Evolutionary conservation across 176 grass and related monocot species (phyloP).

Genomic region (Aechmea fasciata): DNA sequence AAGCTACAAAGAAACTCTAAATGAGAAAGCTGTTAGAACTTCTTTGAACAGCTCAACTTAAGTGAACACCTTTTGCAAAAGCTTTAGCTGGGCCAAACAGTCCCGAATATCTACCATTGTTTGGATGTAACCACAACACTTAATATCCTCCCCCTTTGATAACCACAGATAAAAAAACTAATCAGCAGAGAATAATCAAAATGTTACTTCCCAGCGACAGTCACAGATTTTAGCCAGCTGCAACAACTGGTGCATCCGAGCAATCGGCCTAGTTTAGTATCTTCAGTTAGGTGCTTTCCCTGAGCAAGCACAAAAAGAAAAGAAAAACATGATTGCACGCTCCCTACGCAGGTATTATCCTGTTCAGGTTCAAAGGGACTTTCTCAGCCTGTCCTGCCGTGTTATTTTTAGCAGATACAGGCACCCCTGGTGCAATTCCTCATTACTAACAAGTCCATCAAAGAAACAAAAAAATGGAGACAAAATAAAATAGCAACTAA

Average conservation of each 20-base stretch:
- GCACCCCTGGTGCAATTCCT: slow-evolving; percentile 97
- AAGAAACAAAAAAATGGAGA: slow-evolving; percentile 12
- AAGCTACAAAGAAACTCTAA: too few relatives aligned
- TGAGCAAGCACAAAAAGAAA: slow-evolving; percentile 26
- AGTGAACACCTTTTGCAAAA: too few relatives aligned
- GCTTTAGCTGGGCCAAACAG: neutral
- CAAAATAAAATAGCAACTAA: neutral
- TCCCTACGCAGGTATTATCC: slow-evolving; percentile 99
- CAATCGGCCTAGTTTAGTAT: neutral
- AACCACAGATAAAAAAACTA: neutral
- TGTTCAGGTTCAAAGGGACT: slow-evolving; percentile 99
- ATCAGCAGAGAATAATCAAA: neutral
- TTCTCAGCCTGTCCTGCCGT: slow-evolving; percentile 81
- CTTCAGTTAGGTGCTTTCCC: neutral
- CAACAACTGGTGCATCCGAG: neutral
- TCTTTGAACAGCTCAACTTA: too few relatives aligned
- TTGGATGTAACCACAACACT: neutral
- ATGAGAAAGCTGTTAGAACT: too few relatives aligned
- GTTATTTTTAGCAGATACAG: slow-evolving; percentile 49
- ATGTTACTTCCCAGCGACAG: neutral
- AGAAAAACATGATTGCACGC: slow-evolving; percentile 74
- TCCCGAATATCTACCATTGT: neutral
- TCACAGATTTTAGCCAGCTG: neutral
- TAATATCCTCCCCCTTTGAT: neutral
- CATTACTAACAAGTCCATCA: slow-evolving; percentile 50